Conservation (phyloP, 257 asterid species). For the Dorcoceras hygrometricum region DNA sequence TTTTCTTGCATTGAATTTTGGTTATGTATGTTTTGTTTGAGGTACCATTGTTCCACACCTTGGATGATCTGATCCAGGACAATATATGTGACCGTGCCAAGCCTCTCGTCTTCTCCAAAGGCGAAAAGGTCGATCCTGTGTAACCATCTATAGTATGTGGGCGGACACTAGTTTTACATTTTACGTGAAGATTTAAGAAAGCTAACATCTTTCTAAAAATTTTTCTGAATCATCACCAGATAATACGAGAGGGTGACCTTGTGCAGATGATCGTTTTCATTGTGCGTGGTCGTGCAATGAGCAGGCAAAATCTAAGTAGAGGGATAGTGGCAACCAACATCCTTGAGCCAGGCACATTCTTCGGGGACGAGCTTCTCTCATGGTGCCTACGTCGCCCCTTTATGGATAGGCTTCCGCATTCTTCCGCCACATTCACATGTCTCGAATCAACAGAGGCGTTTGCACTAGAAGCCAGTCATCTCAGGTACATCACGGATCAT, state of each 20-base stretch:
- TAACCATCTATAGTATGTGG: no score
- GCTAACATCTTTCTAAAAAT: background rate
- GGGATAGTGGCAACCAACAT: constrained; percentile 48
- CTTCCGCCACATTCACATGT: constrained; percentile 82
- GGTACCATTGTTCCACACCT: constrained; percentile 52
- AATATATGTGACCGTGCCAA: constrained; percentile 67
- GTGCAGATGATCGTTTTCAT: constrained; percentile 61
- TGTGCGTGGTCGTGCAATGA: constrained; percentile 48
- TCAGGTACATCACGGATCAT: constrained; percentile 73
- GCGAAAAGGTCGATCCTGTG: constrained; percentile 41
- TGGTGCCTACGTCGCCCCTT: constrained; percentile 97
- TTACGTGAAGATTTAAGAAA: background rate
- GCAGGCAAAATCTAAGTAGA: constrained; percentile 39
- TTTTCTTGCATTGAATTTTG: no score
- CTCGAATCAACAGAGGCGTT: constrained; percentile 68
- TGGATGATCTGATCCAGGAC: constrained; percentile 56
- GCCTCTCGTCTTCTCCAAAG: constrained; percentile 51
- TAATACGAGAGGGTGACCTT: constrained; percentile 60
- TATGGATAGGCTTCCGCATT: constrained; percentile 71
- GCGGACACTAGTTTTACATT: no score
- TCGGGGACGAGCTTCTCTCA: constrained; percentile 67
- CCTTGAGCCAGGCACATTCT: constrained; percentile 44
- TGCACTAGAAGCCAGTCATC: constrained; percentile 55
- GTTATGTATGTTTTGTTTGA: constrained; percentile 6
- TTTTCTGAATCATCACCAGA: no score